Percentiles rank a stretch among this genome's conserved stretches.
Evolutionary conservation across 2,329 filamentous ascomycete genomes (phyloP).

Genomic region (Sporothrix globosa): DNA sequence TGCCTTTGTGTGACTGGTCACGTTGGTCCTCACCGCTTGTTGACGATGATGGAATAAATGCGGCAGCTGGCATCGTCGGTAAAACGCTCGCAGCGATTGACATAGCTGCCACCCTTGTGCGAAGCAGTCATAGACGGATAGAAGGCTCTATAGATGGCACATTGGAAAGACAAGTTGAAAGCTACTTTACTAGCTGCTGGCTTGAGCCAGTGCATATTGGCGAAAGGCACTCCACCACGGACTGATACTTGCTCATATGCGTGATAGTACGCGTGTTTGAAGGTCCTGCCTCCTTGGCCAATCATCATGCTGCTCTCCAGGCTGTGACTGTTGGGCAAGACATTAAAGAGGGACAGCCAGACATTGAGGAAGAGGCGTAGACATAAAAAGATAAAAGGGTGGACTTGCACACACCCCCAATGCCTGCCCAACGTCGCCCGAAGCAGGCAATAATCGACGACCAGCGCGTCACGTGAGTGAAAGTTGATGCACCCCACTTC

Average conservation of each 20-base stretch:
- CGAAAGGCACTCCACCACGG: not conserved
- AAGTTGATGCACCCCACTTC: slow-evolving; percentile 35
- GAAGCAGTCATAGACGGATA: not conserved
- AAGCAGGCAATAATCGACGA: slow-evolving; percentile 27
- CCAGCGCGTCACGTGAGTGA: slow-evolving; percentile 33
- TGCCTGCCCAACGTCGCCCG: slow-evolving; percentile 20
- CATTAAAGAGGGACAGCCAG: not conserved
- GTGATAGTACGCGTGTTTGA: not conserved
- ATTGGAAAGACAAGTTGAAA: not conserved
- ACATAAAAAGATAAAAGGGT: not conserved
- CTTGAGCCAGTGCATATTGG: slow-evolving; percentile 19
- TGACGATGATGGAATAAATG: not conserved
- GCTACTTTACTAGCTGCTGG: not conserved
- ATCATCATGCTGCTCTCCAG: not conserved
- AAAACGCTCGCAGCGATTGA: slow-evolving; percentile 5
- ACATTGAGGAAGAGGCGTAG: slow-evolving; percentile 18
- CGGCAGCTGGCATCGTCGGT: not conserved
- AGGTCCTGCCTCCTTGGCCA: not conserved
- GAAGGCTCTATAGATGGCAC: too few species aligned
- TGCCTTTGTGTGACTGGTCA: not conserved
- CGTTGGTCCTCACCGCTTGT: slow-evolving; percentile 17
- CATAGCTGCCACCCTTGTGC: not conserved
- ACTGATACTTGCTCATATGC: not conserved
- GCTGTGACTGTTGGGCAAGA: not conserved
- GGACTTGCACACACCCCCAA: not conserved